A percentile compares a stretch with the other conserved stretches of the same genome.
Evolutionary conservation across 2,329 filamentous ascomycete genomes (phyloP).

Genomic region (Rutstroemia sp.): DNA sequence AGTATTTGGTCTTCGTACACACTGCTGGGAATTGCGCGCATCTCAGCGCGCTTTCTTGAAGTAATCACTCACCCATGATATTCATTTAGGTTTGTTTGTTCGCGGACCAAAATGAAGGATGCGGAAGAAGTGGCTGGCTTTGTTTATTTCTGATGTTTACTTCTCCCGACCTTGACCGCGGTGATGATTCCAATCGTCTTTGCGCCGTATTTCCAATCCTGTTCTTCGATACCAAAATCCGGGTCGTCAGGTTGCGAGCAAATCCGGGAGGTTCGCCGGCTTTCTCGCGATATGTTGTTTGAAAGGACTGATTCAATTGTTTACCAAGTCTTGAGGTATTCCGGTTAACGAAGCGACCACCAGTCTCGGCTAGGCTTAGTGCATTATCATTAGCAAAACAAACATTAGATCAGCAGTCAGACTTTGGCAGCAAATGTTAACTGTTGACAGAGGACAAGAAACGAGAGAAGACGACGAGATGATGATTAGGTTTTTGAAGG

Average conservation of each 20-base stretch:
- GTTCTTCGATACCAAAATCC: constrained; percentile 1
- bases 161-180: neutral
- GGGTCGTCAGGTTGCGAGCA: neutral
- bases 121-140: constrained; percentile 18
- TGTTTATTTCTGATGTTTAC: constrained; percentile 17
- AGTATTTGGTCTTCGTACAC: constrained; percentile 15
- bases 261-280: constrained; percentile 1
- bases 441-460: too few relatives aligned
- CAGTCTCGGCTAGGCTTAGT: constrained; percentile 1
- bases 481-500: too few relatives aligned
- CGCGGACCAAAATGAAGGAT: constrained; percentile 1
- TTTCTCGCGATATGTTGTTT: constrained; percentile 8
- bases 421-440: too few relatives aligned
- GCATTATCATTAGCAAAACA: constrained; percentile 1
- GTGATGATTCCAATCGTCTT: neutral
- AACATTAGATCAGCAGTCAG: neutral
- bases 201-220: neutral
- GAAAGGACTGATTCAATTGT: constrained; percentile 10
- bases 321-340: constrained; percentile 9
- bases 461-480: too few relatives aligned
- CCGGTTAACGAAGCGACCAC: constrained; percentile 10
- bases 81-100: constrained; percentile 9
- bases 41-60: constrained; percentile 1
- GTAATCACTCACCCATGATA: constrained; percentile 24
- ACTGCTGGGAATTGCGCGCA: neutral